A percentile compares a stretch with the other conserved stretches of the same genome.
Evolutionary conservation across 2,329 filamentous ascomycete species (phyloP).

Genomic region (Ceratocystis ficicola): DNA sequence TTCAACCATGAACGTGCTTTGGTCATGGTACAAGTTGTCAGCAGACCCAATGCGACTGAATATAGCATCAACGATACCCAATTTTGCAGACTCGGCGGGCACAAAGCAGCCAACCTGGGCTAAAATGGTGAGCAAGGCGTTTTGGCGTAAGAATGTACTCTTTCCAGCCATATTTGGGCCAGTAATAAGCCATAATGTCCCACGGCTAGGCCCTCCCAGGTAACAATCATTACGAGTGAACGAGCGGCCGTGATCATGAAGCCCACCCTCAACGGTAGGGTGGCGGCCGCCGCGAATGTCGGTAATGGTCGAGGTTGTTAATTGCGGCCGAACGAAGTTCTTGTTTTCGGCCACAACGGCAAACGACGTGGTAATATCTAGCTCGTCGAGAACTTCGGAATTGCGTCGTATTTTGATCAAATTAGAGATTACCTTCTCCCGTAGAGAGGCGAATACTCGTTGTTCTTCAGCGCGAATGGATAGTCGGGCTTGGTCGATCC

Average conservation of each 20-base stretch:
- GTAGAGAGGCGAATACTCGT: slow-evolving; percentile 61
- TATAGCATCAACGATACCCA: slow-evolving; percentile 90
- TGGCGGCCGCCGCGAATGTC: slow-evolving; percentile 78
- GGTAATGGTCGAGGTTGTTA: slow-evolving; percentile 50
- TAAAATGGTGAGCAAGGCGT: slow-evolving; percentile 84
- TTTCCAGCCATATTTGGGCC: slow-evolving; percentile 99
- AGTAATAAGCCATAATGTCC: slow-evolving; percentile 55
- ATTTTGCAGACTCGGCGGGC: slow-evolving; percentile 70
- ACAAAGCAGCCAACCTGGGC: slow-evolving; percentile 90
- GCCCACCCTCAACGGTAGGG: slow-evolving; percentile 76
- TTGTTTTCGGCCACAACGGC: slow-evolving; percentile 66
- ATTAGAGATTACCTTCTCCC: slow-evolving; percentile 64
- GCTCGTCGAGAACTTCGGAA: slow-evolving; percentile 79
- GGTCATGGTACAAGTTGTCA: slow-evolving; percentile 86
- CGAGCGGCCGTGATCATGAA: slow-evolving; percentile 63
- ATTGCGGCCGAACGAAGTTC: slow-evolving; percentile 56
- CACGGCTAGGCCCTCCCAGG: slow-evolving; percentile 49
- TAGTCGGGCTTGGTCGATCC: slow-evolving; percentile 63
- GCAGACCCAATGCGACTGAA: slow-evolving; percentile 89
- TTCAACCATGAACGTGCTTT: slow-evolving; percentile 98
- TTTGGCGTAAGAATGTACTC: slow-evolving; percentile 89
- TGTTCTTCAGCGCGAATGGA: slow-evolving; percentile 78
- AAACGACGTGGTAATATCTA: slow-evolving; percentile 82
- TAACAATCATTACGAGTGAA: slow-evolving; percentile 83
- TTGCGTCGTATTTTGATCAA: slow-evolving; percentile 80